A percentile compares a stretch with the other conserved stretches of the same genome.
phyloP scores from a whole-genome alignment of 306 rosid genomes.

The Begonia masoniana region DNA sequence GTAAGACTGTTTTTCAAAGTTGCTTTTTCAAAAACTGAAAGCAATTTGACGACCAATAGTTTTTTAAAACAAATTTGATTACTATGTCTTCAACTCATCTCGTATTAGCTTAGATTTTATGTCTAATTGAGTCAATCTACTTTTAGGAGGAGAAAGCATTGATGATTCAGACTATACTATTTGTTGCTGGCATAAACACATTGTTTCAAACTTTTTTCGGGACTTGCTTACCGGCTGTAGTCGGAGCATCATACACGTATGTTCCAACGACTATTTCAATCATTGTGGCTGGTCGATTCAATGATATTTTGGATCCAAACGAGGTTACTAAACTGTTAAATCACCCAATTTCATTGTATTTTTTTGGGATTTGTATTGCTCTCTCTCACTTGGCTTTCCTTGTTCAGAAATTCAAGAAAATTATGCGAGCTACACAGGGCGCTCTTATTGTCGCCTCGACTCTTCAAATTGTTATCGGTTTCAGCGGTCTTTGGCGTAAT shows the following conservation, averaged over 20 bases:
- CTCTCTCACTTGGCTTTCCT: constrained; percentile 7
- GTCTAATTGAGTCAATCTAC: constrained; percentile 5
- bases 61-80: too few relatives aligned
- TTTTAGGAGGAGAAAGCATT: constrained; percentile 84
- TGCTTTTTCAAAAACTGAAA: constrained; percentile 1
- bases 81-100: too few relatives aligned
- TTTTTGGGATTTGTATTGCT: constrained; percentile 1
- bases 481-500: constrained; percentile 98
- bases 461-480: constrained; percentile 92
- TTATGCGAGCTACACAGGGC: constrained; percentile 94
- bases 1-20: constrained; percentile 33
- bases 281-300: constrained; percentile 80
- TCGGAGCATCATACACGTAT: constrained; percentile 80
- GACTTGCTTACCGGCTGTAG: constrained; percentile 87
- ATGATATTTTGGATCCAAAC: constrained; percentile 56
- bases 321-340: constrained; percentile 43
- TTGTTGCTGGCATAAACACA: constrained; percentile 88
- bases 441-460: constrained; percentile 96
- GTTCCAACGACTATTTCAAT: constrained; percentile 94
- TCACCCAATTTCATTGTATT: background rate
- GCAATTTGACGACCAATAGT: too few relatives aligned
- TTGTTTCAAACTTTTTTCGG: constrained; percentile 68
- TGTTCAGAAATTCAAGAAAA: constrained; percentile 74
- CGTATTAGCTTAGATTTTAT: too few relatives aligned
- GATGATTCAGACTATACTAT: constrained; percentile 74